Evolutionary conservation across 1,284 basidiomycete genomes (phyloP), one percentile per base, ranked within the genome.

Genomic region (Athelia sp.): DNA sequence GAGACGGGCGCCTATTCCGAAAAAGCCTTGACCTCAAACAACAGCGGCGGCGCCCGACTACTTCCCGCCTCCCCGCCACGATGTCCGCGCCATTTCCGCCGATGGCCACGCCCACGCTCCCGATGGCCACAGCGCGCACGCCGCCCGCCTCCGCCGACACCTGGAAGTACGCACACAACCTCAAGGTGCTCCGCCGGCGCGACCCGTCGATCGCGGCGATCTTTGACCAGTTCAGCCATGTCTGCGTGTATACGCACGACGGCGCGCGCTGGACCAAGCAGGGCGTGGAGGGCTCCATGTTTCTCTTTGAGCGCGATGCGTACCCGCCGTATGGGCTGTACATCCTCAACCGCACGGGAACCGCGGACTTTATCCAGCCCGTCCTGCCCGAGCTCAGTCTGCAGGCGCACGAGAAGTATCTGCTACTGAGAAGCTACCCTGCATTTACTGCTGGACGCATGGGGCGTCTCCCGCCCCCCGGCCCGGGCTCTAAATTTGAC

Each of bases 261-360:
- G 83, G 79, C 10, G 68, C 74, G 56, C 83, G 79, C 58, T 89
- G 88, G 90, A 81, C 85, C 66, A 93, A 93, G 67, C 83, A 88
- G 48, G 89, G 90, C 22, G 88, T 76, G 58, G 92, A 94, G 64
- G 92, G 92, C 2, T 87, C 83, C 60, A 89, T 94, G 80, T 94
- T 95, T 68, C 72, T 95, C 52, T 93, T 88, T 61, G 86, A 91
- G 63, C 76, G 90, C 57, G 72, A 80, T 49, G 71, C 77, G 22
- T 86, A 87, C 63, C 91, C 92, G 1, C 82, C 82, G 34, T 92
- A 93, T 62, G 91, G 90, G 10, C 84, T 93, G 63, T 93, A 90
- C 65, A 84, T 94, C 52, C 74, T 94, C 56, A 95, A 95, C 63
- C 82, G 92, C 43, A 82, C 87, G 62, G 90, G 89, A n/a, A 83